Base-by-base conservation (phyloP, 2,329 filamentous ascomycete species). In the Mollisiaceae sp. region DNA sequence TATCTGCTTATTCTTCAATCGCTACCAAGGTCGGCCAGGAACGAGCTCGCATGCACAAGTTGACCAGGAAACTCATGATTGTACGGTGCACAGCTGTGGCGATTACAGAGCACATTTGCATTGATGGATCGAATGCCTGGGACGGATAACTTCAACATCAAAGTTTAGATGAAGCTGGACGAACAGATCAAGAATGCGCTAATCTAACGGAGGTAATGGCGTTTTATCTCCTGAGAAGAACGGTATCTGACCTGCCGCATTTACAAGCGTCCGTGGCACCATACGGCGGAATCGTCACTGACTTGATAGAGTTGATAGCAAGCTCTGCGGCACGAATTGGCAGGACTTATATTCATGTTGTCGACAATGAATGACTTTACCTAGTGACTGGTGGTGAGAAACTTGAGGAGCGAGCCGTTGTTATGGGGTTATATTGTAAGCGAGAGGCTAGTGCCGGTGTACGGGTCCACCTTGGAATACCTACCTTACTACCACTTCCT, bases 1-100 rank as follows among this genome's bases (percentile, higher is more conserved):
- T 64, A 80, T 84, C 2, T 82, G 82, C 64, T 82, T 86, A 50
- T 78, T 85, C 15, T 86, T 83, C 71, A 79, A 86, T 66, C 77
- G 80, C 5, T 77, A 78, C 43, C 77, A 82, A 39, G 69, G 76
- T 0, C 77, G 80, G 0, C 69, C 73, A 81, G 68, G 67, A 76
- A 22, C 74, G 77, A 60, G 77, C 78, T 12, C 73, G 78, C 65
- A 69, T 71, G 64, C 73, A 79, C 65, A 69, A 71, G 64, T 67
- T 81, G 14, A 80, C 83, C 65, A 72, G 71, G n/a, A 74, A 73
- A 35, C 70, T 81, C 62, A 79, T 82, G 78, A 79, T 56, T 74
- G 74, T n/a, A 80, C 80, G 1, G 73, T 74, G 15, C 69, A 78
- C 36, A 81, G 81, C 2, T 82, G 78, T 71, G 80, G 80, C 35